A percentile compares a stretch with the other conserved stretches of the same genome.
Evolutionary conservation across 2,329 filamentous ascomycete genomes (phyloP).

Genomic region (Cercospora citrullina): DNA sequence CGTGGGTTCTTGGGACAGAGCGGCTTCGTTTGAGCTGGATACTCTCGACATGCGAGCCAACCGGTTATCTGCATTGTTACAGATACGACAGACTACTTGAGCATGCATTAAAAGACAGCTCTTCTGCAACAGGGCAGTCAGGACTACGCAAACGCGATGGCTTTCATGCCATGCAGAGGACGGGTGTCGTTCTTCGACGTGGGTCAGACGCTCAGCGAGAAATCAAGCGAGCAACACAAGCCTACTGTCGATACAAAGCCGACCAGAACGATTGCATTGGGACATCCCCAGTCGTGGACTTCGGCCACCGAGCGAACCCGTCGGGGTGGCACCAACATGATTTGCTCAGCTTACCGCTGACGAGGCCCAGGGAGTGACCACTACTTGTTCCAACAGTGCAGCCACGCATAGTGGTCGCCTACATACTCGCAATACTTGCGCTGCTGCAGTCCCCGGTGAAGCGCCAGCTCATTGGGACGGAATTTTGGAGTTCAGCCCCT

Average conservation of each 20-base stretch:
- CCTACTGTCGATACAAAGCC: neutral
- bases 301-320: neutral
- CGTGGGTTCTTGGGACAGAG: slow-evolving; percentile 6
- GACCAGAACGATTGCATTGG: neutral
- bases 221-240: neutral
- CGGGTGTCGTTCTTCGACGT: neutral
- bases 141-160: neutral
- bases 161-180: neutral
- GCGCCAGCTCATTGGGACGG: neutral
- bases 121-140: too few relatives aligned
- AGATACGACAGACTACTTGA: too few relatives aligned
- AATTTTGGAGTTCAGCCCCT: too few relatives aligned
- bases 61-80: neutral
- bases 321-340: neutral
- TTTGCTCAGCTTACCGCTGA: neutral
- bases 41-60: neutral
- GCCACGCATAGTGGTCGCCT: neutral
- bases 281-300: neutral
- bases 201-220: neutral
- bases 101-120: too few relatives aligned
- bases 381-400: neutral
- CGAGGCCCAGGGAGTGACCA: neutral
- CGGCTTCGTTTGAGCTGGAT: neutral
- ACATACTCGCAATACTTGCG: neutral
- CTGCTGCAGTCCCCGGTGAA: neutral